These are phyloP conservation scores for Clitopilus passeckerianus DNA, from an alignment of 768 basidiomycete species.

Conservation along the genomic window DNA sequence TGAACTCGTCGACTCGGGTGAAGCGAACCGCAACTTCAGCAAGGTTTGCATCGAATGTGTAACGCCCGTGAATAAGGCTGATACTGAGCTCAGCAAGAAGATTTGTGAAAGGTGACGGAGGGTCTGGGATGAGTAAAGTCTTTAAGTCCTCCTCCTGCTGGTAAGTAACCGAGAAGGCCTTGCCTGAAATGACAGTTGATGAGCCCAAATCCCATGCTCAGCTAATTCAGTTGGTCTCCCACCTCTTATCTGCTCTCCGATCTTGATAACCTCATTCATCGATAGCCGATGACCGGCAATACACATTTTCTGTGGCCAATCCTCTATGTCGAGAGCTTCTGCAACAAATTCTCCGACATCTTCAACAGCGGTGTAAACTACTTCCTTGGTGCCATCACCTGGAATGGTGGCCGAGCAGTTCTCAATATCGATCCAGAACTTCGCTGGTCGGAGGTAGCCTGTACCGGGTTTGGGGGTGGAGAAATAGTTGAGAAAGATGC, in stretches of 20 bases:
- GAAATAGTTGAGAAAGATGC: not conserved
- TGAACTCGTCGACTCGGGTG: not conserved
- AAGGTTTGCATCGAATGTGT: not conserved
- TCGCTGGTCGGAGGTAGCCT: not conserved
- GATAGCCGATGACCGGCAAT: not conserved
- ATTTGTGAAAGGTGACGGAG: not conserved
- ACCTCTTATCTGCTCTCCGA: not conserved
- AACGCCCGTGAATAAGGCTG: not conserved
- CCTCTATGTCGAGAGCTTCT: not conserved
- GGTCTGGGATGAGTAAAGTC: not conserved
- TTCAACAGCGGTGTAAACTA: not conserved
- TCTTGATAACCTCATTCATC: not conserved
- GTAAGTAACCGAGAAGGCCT: not conserved
- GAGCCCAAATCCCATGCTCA: not conserved
- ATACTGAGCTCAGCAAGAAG: not conserved
- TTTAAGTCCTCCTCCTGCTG: not conserved
- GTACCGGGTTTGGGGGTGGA: not conserved
- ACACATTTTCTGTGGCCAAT: not conserved
- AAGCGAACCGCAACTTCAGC: not conserved
- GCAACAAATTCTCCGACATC: not conserved
- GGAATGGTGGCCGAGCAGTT: not conserved
- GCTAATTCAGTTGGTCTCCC: not conserved
- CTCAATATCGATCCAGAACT: not conserved
- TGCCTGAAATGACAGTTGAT: not conserved
- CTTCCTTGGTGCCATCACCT: not conserved